Conservation (phyloP, 371 early-diverging fungal species). For the Mucor piriformis region DNA sequence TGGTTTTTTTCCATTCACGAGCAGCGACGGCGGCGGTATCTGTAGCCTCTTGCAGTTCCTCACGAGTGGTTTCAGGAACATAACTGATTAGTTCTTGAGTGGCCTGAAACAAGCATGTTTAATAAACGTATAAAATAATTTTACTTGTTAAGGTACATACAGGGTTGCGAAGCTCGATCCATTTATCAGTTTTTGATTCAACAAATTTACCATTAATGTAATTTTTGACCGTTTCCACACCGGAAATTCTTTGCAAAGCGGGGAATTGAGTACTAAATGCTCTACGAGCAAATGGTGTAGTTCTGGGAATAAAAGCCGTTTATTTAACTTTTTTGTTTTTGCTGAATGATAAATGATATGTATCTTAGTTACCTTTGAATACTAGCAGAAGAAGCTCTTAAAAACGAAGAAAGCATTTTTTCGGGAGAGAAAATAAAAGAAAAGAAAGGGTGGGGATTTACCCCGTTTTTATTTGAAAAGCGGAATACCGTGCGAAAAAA, state of each 20-base stretch:
- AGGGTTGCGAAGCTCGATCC: slow-evolving; percentile 92
- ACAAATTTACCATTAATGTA: slow-evolving; percentile 93
- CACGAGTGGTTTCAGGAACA: slow-evolving; percentile 89
- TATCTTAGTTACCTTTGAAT: slow-evolving; percentile 17
- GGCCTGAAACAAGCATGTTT: slow-evolving; percentile 54
- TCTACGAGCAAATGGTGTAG: slow-evolving; percentile 26
- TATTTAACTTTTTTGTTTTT: not conserved
- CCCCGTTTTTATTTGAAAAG: not conserved
- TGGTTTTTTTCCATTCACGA: slow-evolving; percentile 87
- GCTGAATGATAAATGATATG: too few species aligned
- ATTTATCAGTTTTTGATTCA: slow-evolving; percentile 84
- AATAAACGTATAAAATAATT: not conserved
- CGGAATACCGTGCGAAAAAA: slow-evolving; percentile 23
- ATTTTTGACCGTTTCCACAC: slow-evolving; percentile 69
- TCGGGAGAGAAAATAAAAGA: slow-evolving; percentile 1
- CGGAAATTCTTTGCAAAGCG: slow-evolving; percentile 37
- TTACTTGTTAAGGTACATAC: slow-evolving; percentile 45
- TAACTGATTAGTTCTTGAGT: slow-evolving; percentile 89
- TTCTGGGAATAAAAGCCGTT: not conserved
- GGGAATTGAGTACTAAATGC: slow-evolving; percentile 47
- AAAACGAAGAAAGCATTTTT: slow-evolving; percentile 15
- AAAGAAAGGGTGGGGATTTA: not conserved
- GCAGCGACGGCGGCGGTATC: slow-evolving; percentile 79
- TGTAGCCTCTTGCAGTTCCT: slow-evolving; percentile 87
- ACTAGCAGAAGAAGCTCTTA: slow-evolving; percentile 10